Evolutionary conservation across 208 protist genomes (phyloP).

Genomic region (Leptomonas pyrrhocoris): DNA sequence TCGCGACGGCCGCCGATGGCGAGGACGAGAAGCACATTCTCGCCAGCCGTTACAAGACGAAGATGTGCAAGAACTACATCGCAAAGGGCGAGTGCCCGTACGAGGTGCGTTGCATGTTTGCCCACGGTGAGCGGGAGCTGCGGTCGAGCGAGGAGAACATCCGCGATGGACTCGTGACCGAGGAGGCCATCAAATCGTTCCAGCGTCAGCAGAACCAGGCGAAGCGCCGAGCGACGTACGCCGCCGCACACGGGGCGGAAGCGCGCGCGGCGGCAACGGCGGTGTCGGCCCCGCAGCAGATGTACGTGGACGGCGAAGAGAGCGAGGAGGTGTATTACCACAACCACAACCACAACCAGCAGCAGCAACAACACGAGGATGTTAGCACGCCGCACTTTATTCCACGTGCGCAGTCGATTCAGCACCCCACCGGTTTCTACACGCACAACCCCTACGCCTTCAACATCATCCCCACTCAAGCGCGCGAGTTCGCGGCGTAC

Average conservation of each 20-base stretch:
- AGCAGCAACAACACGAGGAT: not conserved
- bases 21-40: constrained; percentile 32
- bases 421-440: constrained; percentile 17
- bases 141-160: constrained; percentile 71
- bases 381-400: constrained; percentile 4
- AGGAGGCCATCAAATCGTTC: constrained; percentile 70
- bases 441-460: constrained; percentile 58
- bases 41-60: constrained; percentile 59
- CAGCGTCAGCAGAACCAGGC: constrained; percentile 36
- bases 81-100: constrained; percentile 62
- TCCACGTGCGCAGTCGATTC: constrained; percentile 10
- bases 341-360: constrained; percentile 4
- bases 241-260: constrained; percentile 13
- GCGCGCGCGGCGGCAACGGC: not conserved
- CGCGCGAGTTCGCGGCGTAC: constrained; percentile 37
- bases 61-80: constrained; percentile 75
- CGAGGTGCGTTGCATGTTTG: constrained; percentile 76
- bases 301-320: constrained; percentile 10
- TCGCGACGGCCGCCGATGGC: not conserved
- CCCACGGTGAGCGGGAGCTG: constrained; percentile 75
- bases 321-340: not conserved
- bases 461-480: constrained; percentile 37
- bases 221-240: constrained; percentile 20
- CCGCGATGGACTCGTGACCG: constrained; percentile 60
- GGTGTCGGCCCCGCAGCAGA: not conserved